Evolutionary conservation across 768 basidiomycete species (phyloP), one percentile per base, ranked within the genome.

Genomic region (Cystobasidium ongulense): DNA sequence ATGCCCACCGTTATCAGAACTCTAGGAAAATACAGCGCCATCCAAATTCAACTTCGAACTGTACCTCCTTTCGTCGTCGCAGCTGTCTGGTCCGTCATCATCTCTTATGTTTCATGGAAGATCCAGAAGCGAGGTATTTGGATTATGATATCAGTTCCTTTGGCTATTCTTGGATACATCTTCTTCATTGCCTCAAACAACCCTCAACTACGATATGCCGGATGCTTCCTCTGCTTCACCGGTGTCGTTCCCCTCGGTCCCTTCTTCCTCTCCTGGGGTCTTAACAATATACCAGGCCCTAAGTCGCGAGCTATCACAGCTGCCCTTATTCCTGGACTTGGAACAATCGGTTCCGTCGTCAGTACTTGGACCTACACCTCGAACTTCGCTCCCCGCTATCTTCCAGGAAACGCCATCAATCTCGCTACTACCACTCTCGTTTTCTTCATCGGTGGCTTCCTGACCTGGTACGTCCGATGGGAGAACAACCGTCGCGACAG

Each of bases 11-110:
- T 92, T 77, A 86, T 92, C 54, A 29, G 63, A 15, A 82, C 83
- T 18, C 83, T 89, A 1, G 88, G 88, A 21, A 66, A 15, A 25
- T 88, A 85, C 79, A 83, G 83, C 1, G 83, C 84, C 0, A 88
- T 89, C 15, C 80, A 84, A 41, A 86, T 88, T 0, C 89, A 92
- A 77, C 79, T 91, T 1, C 83, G 90, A 64, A 90, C 90, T 0
- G 89, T 91, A 2, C 90, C 90, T 1, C 90, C 90, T 1, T 92
- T 92, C 78, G 88, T 86, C 1, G 86, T 88, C n/a, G 86, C 87
- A 0, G 86, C 89, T 0, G 81, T 87, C 15, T 84, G 89, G 23
- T 83, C 90, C 38, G 82, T 86, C 36, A 39, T 82, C 1, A 84
- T 86, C 63, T 86, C 88, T 0, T 88, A 84, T 78, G 78, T 82